Evolutionary conservation across 2,329 filamentous ascomycete genomes (phyloP).

Genomic region (Cordyceps pruinosa): DNA sequence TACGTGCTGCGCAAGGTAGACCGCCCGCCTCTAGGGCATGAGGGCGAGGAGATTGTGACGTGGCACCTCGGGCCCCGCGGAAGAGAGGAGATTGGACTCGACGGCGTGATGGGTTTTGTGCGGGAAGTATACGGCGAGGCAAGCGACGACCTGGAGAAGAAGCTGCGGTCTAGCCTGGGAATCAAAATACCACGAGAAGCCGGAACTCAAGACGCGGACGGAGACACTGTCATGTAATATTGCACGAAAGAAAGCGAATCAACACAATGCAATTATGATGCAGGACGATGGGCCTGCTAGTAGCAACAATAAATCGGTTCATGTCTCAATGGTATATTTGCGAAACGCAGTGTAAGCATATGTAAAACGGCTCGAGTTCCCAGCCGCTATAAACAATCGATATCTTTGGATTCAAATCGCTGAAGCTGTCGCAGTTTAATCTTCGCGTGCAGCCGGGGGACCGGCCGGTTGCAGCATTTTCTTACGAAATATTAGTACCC

Average conservation of each 20-base stretch:
- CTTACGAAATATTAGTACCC: slow-evolving; percentile 27
- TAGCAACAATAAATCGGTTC: not conserved
- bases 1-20: slow-evolving; percentile 76
- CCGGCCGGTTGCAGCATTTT: slow-evolving; percentile 62
- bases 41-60: slow-evolving; percentile 69
- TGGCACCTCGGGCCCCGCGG: slow-evolving; percentile 82
- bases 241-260: not conserved
- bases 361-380: slow-evolving; percentile 8
- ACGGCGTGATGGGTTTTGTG: slow-evolving; percentile 66
- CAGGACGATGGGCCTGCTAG: not conserved
- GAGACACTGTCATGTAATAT: slow-evolving; percentile 12
- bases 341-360: slow-evolving; percentile 17
- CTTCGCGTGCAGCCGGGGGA: slow-evolving; percentile 50
- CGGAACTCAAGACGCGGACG: slow-evolving; percentile 20
- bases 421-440: slow-evolving; percentile 24
- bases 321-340: slow-evolving; percentile 19
- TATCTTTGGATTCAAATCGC: not conserved
- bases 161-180: slow-evolving; percentile 55
- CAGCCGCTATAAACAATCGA: not conserved
- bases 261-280: not conserved
- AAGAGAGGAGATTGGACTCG: slow-evolving; percentile 75
- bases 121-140: slow-evolving; percentile 50
- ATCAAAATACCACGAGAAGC: slow-evolving; percentile 29
- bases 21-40: slow-evolving; percentile 39
- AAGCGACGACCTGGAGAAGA: slow-evolving; percentile 49